Evolutionary conservation across 208 protist species (phyloP).

Genomic region (Phytomonas serpens): DNA sequence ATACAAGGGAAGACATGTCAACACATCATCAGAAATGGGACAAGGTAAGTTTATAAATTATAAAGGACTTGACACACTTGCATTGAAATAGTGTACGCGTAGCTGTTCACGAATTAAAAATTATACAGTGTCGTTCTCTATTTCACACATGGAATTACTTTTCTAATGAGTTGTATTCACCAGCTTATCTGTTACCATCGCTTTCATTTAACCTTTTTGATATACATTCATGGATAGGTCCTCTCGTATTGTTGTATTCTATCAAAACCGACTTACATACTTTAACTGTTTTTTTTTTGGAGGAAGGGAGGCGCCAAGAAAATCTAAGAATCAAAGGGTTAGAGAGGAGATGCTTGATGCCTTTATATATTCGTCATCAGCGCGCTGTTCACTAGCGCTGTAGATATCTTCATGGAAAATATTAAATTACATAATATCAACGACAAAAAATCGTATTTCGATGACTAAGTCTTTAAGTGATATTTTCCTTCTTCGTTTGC

Average conservation of each 20-base stretch:
- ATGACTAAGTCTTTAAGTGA: not conserved
- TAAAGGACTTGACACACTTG: not conserved
- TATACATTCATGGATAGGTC: not conserved
- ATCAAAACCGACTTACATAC: not conserved
- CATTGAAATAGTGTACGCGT: not conserved
- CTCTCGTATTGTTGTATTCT: not conserved
- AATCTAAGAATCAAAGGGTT: constrained; percentile 4
- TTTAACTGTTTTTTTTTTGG: not conserved
- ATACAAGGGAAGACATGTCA: not conserved
- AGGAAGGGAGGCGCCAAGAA: not conserved
- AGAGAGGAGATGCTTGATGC: constrained; percentile 8
- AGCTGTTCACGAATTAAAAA: not conserved
- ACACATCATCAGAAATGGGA: not conserved
- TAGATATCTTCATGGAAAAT: not conserved
- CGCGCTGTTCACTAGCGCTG: not conserved
- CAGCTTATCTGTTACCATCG: not conserved
- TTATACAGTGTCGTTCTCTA: not conserved
- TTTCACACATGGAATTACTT: not conserved
- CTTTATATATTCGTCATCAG: not conserved
- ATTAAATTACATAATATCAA: not conserved
- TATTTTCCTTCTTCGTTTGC: constrained; percentile 8
- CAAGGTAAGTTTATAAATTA: not conserved
- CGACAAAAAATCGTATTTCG: not conserved
- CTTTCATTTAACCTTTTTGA: not conserved
- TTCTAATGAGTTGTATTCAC: not conserved